Conservation (phyloP, 2,329 filamentous ascomycete species). For the Tothia fuscella region DNA sequence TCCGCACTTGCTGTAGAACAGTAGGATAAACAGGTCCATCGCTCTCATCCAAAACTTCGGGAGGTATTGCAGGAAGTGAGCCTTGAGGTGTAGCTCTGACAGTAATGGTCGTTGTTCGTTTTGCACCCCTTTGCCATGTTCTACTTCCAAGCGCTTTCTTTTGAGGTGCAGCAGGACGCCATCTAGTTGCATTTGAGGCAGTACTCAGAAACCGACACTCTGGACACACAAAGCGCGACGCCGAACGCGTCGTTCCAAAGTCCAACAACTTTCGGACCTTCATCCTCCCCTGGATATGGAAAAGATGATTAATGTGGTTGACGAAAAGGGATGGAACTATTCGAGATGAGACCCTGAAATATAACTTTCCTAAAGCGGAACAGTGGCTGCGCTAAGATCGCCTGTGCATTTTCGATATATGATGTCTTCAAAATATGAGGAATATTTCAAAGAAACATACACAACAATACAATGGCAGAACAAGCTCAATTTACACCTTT, state of each 20-base stretch:
- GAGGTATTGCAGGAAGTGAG: slow-evolving; percentile 14
- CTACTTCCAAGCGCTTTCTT: neutral
- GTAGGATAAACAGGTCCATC: slow-evolving; percentile 59
- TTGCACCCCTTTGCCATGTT: slow-evolving; percentile 25
- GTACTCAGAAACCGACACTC: neutral
- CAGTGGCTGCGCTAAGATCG: no score
- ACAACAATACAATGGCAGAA: no score
- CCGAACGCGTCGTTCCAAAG: no score
- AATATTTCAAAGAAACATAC: no score
- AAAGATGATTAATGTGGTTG: no score
- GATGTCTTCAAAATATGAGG: no score
- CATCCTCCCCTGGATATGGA: no score
- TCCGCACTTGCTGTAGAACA: slow-evolving; percentile 75
- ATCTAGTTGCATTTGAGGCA: neutral
- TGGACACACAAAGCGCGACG: neutral
- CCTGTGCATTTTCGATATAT: no score
- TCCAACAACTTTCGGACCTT: no score
- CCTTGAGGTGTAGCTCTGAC: slow-evolving; percentile 9
- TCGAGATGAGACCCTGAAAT: no score
- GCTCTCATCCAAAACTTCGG: slow-evolving; percentile 31
- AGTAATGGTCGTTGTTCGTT: slow-evolving; percentile 25
- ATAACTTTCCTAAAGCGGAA: no score
- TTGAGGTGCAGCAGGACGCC: neutral
- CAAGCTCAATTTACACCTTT: slow-evolving; percentile 67
- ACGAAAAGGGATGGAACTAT: no score